Base-by-base conservation (phyloP, 768 basidiomycete species). In the Neoboletus brunneissimus region DNA sequence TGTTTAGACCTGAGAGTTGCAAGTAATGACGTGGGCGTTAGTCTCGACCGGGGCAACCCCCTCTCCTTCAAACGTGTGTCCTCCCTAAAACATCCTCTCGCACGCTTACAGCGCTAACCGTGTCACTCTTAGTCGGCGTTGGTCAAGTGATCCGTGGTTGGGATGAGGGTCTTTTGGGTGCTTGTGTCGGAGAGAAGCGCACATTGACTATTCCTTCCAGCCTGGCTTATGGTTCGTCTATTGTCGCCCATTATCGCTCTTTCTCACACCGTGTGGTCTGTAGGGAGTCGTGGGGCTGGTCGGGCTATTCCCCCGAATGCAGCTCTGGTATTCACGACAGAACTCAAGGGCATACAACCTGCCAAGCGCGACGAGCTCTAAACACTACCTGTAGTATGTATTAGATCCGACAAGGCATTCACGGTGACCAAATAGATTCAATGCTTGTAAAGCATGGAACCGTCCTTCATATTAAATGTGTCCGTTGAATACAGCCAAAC, bases 171-270 rank as follows among this genome's bases (percentile, higher is more conserved):
- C 83, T 94, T 48, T 55, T 81, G 38, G 89, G 88, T 53, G 94
- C 96, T 86, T 96, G 94, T 68, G 68, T 92, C 38, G 77, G 81
- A 57, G 94, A 97, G 77, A 94, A 91, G 78, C 87, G 94, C 43
- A 91, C 79, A 5, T 80, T 98, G 57, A 94, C 88, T 23, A 96
- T 98, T 58, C 94, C 94, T 15, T 67, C 91, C 7, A 58, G 76
- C 48, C 75, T 86, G 76, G 94, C 86, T 22, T 97, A 97, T 63
- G 94, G 94, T 94, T 54, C 55, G 89, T 78, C 6, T 12, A 31
- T 35, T 8, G 16, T 25, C 11, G 1, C 44, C 15, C 49, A 18
- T 20, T n/a, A 5, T 41, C 23, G 20, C 52, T 15, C 31, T 43
- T 40, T 49, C 44, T 58, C 10, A 40, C 8, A 4, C n/a, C 22